A percentile compares a stretch with the other conserved stretches of the same genome.
phyloP scores from a whole-genome alignment of 495 filamentous ascomycete species.

The Daldinia loculata region DNA sequence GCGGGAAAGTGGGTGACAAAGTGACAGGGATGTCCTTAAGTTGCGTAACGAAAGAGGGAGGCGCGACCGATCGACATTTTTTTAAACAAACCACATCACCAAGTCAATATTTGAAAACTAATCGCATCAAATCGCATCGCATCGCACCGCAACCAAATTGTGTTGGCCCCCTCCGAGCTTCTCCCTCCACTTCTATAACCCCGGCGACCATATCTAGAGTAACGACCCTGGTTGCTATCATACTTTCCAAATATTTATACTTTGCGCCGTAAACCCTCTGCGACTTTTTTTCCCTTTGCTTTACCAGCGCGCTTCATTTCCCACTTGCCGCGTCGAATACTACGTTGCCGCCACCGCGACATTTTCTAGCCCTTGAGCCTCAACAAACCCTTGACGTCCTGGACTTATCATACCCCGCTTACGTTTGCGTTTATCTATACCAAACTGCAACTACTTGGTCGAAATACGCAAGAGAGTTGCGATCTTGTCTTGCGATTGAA shows the following conservation, averaged over 20 bases:
- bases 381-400: constrained; percentile 20
- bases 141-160: constrained; percentile 13
- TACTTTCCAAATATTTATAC: constrained; percentile 4
- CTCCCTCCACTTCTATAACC: neutral
- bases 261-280: constrained; percentile 2
- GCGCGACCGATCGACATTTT: constrained; percentile 41
- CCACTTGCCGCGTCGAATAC: constrained; percentile 37
- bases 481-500: neutral
- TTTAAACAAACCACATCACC: constrained; percentile 44
- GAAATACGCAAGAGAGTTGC: neutral
- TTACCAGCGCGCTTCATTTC: constrained; percentile 31
- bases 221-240: neutral
- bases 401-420: constrained; percentile 12
- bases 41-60: constrained; percentile 39
- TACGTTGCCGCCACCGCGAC: constrained; percentile 20
- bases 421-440: neutral
- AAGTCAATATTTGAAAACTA: constrained; percentile 42
- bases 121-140: constrained; percentile 23
- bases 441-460: neutral
- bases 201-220: neutral
- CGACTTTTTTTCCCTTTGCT: neutral
- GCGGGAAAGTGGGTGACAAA: constrained; percentile 16
- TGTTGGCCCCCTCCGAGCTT: neutral
- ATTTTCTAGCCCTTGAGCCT: constrained; percentile 23
- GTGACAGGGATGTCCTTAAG: constrained; percentile 35